A percentile compares a stretch with the other conserved stretches of the same genome.
phyloP scores from a whole-genome alignment of 2,329 filamentous ascomycete species.

The Rhexocercosporidium sp. region DNA sequence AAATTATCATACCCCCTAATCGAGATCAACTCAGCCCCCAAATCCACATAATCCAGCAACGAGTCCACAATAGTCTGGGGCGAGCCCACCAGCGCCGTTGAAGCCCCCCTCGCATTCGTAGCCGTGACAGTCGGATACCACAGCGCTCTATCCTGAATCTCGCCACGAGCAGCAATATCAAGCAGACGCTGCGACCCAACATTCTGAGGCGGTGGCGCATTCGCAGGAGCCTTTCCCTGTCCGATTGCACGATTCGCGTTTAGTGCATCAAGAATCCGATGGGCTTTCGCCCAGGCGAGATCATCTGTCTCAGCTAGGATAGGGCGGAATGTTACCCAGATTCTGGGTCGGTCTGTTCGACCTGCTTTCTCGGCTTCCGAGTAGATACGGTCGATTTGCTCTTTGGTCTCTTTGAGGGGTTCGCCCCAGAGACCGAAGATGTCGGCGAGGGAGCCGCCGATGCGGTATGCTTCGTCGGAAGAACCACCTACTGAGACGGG shows the following conservation, averaged over 20 bases:
- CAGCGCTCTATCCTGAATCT: conserved; percentile 65
- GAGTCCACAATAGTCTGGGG: conserved; percentile 58
- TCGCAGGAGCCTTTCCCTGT: conserved; percentile 39
- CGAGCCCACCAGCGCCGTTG: conserved; percentile 62
- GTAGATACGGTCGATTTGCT: conserved; percentile 66
- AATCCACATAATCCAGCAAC: conserved; percentile 61
- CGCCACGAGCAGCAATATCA: conserved; percentile 59
- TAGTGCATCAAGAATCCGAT: conserved; percentile 58
- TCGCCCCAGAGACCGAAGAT: conserved; percentile 70
- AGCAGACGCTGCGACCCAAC: conserved; percentile 63
- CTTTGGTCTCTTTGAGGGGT: conserved; percentile 65
- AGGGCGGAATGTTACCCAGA: conserved; percentile 69
- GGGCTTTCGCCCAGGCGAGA: conserved; percentile 65
- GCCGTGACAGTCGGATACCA: conserved; percentile 69
- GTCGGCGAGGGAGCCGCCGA: conserved; percentile 62
- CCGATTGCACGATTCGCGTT: conserved; percentile 48
- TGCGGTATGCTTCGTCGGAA: conserved; percentile 62
- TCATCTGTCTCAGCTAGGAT: conserved; percentile 66
- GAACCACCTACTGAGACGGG: conserved; percentile 65
- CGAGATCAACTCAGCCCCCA: conserved; percentile 61
- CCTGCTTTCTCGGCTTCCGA: conserved; percentile 63
- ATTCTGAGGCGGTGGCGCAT: conserved; percentile 59
- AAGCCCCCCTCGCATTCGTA: conserved; percentile 63
- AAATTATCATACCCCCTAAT: conserved; percentile 67
- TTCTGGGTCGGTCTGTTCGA: conserved; percentile 58